These are phyloP conservation scores for Stephanodiscus triporus DNA, from an alignment of 108 stramenopile genomes.

Conservation along the genomic window DNA sequence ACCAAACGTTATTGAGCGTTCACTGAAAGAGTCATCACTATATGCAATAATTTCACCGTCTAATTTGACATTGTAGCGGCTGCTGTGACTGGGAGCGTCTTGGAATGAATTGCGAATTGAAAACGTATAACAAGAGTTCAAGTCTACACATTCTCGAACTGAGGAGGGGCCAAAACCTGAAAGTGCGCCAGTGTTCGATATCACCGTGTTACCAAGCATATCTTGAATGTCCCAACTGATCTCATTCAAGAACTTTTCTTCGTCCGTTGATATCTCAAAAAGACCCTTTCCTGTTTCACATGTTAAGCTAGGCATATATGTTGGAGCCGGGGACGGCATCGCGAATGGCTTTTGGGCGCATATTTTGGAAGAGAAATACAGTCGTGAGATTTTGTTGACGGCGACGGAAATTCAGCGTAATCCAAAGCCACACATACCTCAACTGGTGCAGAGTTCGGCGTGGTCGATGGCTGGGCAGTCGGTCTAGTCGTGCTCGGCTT, in stretches of 20 bases:
- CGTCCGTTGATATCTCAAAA: conserved; percentile 30
- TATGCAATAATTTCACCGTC: conserved; percentile 22
- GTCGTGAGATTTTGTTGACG: neutral
- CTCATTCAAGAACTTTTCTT: conserved; percentile 27
- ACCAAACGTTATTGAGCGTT: conserved; percentile 37
- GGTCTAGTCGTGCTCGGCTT: conserved; percentile 11
- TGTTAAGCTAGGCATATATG: neutral
- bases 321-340: conserved; percentile 19
- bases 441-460: neutral
- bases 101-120: conserved; percentile 21
- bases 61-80: conserved; percentile 24
- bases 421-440: neutral
- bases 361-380: neutral
- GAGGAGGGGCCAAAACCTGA: conserved; percentile 8
- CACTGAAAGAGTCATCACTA: conserved; percentile 16
- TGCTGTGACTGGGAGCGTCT: neutral
- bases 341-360: conserved; percentile 24
- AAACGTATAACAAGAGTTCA: conserved; percentile 30
- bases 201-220: conserved; percentile 19
- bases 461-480: neutral
- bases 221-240: conserved; percentile 32
- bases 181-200: conserved; percentile 8
- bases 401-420: neutral
- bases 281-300: conserved; percentile 19
- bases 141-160: conserved; percentile 16